A percentile compares a stretch with the other conserved stretches of the same genome.
These are phyloP conservation scores for Salvia hispanica DNA, from an alignment of 257 asterid species.

Conservation along the genomic window DNA sequence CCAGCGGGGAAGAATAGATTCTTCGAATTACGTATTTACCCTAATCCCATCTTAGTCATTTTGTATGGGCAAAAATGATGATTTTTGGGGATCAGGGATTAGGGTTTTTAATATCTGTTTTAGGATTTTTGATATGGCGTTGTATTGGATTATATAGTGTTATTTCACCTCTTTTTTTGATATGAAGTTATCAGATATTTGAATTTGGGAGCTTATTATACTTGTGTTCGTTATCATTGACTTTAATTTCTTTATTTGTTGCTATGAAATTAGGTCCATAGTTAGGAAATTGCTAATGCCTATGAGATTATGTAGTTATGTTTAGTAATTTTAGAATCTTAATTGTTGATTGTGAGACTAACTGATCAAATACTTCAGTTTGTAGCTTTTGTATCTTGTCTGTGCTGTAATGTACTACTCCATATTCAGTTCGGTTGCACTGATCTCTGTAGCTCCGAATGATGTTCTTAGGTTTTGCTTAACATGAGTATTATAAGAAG, in stretches of 20 bases:
- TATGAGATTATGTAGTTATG: too few species aligned
- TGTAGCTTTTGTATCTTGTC: too few species aligned
- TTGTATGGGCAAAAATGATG: background rate
- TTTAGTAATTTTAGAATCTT: too few species aligned
- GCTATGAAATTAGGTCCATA: background rate
- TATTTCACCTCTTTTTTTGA: slow-evolving; percentile 6
- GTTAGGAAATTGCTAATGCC: too few species aligned
- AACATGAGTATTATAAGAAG: background rate
- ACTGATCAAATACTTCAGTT: too few species aligned
- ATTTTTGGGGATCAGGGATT: background rate
- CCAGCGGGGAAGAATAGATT: slow-evolving; percentile 47
- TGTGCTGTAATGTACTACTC: too few species aligned
- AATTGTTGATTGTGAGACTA: too few species aligned
- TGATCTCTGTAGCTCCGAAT: background rate
- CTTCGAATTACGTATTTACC: background rate
- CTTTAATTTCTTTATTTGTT: background rate
- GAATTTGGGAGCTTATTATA: slow-evolving; percentile 8
- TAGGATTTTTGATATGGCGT: slow-evolving; percentile 13
- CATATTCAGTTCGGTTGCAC: too few species aligned
- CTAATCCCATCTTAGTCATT: slow-evolving; percentile 7
- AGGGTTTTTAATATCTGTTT: background rate
- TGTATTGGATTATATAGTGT: slow-evolving; percentile 29
- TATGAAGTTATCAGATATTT: slow-evolving; percentile 18
- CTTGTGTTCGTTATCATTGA: background rate
- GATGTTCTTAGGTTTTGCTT: background rate